Evolutionary conservation across 2,329 filamentous ascomycete genomes (phyloP), one percentile per base, ranked within the genome.

Genomic region (Raffaelea ambrosiae): DNA sequence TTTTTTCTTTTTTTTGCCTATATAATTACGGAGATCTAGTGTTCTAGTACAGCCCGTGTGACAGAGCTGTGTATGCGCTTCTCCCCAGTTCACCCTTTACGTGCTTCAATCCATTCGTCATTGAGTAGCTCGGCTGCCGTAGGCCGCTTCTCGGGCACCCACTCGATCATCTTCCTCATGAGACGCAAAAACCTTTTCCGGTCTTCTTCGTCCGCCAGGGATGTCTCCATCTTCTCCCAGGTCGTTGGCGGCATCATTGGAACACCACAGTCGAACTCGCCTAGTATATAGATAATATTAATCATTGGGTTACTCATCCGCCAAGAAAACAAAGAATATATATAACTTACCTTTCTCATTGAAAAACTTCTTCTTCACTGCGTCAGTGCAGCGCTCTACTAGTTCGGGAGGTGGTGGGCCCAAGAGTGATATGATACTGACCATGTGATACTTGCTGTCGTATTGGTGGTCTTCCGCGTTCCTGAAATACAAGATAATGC

Each of bases 141-240:
- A 20, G 40, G 19, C 11, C 40, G 20, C 19, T 35, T 20, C 18
- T 44, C 42, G 2, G 42, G 42, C n/a, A 44, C 29, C 42, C 42
- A 44, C 14, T 44, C 22, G 5, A 44, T 13, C 42, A 44, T 44
- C 26, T 44, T 44, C 3, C 29, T 4, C 42, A 44, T 44, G n/a
- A 44, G 26, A 5, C n/a, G 31, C 2, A 44, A n/a, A 19, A 44
- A 44, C 16, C n/a, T 9, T 2, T 44, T n/a, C 29, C 42, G 13
- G 10, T 44, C 42, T 10, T 44, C 22, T 3, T 20, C 40, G 19
- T 41, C 11, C 16, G 36, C 13, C 31, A 44, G 11, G 31, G 31
- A n/a, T 21, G 43, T 44, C 31, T 44, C 43, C 3, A 38, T 44
- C 18, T 20, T 13, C 7, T 44, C 43, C 29, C 18, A 38, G 3